A percentile compares a stretch with the other conserved stretches of the same genome.
Evolutionary conservation across 2,329 filamentous ascomycete genomes (phyloP).

Genomic region (Penicillium sp.): DNA sequence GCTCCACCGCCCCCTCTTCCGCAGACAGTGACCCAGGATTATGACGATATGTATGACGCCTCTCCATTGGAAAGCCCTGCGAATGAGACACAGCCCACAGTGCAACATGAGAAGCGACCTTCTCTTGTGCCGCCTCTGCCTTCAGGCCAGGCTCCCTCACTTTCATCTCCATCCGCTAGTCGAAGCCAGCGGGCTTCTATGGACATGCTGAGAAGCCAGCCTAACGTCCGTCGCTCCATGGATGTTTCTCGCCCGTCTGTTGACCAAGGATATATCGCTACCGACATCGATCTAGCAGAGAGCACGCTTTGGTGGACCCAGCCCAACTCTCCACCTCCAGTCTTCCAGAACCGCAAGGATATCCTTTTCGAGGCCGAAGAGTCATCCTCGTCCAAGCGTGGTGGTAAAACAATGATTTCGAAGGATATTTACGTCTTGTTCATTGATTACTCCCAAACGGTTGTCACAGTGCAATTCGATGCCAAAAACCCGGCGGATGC

Average conservation of each 20-base stretch:
- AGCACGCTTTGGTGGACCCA: constrained; percentile 87
- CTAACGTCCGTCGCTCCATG: constrained; percentile 65
- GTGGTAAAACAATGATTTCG: constrained; percentile 71
- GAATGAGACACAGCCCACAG: constrained; percentile 33
- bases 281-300: constrained; percentile 78
- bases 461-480: constrained; percentile 81
- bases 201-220: constrained; percentile 63
- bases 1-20: constrained; percentile 32
- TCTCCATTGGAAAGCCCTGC: constrained; percentile 44
- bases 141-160: constrained; percentile 33
- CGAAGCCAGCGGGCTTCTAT: constrained; percentile 62
- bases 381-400: constrained; percentile 68
- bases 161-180: constrained; percentile 51
- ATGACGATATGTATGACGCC: constrained; percentile 53
- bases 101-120: constrained; percentile 45
- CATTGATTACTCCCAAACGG: constrained; percentile 94
- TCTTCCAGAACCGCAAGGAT: constrained; percentile 80
- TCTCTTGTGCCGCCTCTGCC: constrained; percentile 55
- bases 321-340: constrained; percentile 76
- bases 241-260: constrained; percentile 75
- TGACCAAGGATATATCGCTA: constrained; percentile 83
- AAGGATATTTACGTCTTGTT: constrained; percentile 88
- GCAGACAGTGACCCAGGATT: constrained; percentile 37
- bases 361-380: constrained; percentile 83
- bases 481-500: constrained; percentile 73